A percentile compares a stretch with the other conserved stretches of the same genome.
phyloP scores from a whole-genome alignment of 495 filamentous ascomycete genomes.

The Schizothecium vesticola region DNA sequence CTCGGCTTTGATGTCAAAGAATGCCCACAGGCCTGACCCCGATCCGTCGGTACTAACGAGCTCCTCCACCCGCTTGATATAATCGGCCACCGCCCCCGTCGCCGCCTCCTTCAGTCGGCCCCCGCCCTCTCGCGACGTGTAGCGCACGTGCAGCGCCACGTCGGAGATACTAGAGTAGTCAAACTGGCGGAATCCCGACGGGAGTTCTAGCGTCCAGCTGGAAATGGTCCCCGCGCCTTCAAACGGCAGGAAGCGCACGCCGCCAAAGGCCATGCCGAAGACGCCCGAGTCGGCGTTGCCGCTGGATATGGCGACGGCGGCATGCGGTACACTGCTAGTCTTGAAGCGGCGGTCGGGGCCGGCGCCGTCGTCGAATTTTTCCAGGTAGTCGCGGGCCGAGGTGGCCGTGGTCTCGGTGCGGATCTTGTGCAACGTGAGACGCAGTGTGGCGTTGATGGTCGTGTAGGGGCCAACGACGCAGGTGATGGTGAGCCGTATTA shows the following conservation, averaged over 20 bases:
- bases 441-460: conserved; percentile 25
- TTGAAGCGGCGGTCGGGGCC: conserved; percentile 14
- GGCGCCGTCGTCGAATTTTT: neutral
- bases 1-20: no score
- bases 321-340: conserved; percentile 19
- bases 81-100: no score
- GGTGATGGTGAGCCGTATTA: conserved; percentile 24
- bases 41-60: no score
- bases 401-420: neutral
- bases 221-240: conserved; percentile 36
- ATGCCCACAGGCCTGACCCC: no score
- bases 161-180: conserved; percentile 33
- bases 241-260: conserved; percentile 34
- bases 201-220: conserved; percentile 27
- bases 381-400: neutral
- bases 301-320: conserved; percentile 24
- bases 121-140: conserved; percentile 28
- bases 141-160: conserved; percentile 28
- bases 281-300: conserved; percentile 26
- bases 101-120: no score
- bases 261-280: conserved; percentile 26
- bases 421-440: neutral
- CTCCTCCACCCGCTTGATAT: no score
- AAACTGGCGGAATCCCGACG: conserved; percentile 20
- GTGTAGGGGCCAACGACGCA: conserved; percentile 27